phyloP scores from a whole-genome alignment of 768 basidiomycete species.

The Suillus brevipes region DNA sequence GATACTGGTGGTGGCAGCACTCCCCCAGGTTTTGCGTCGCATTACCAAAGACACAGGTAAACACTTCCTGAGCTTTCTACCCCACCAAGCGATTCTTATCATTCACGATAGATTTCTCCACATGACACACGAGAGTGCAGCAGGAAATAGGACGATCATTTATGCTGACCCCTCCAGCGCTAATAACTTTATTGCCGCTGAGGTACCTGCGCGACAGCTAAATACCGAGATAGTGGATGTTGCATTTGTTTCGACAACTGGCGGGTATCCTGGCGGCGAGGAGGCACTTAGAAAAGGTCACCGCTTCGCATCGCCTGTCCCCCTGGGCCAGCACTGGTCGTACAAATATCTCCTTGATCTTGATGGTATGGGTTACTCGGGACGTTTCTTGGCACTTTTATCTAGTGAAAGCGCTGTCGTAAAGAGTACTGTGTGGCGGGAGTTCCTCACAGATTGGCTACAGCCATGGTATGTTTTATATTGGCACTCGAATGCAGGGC shows the following conservation, averaged over 20 bases:
- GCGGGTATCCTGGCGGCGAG: slow-evolving; percentile 77
- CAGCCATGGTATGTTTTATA: slow-evolving; percentile 70
- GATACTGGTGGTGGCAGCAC: slow-evolving; percentile 93
- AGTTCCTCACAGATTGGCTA: slow-evolving; percentile 90
- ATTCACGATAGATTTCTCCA: slow-evolving; percentile 57
- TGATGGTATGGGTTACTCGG: slow-evolving; percentile 95
- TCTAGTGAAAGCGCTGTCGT: slow-evolving; percentile 88
- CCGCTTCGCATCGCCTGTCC: slow-evolving; percentile 73
- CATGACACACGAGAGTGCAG: slow-evolving; percentile 59
- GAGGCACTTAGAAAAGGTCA: slow-evolving; percentile 61
- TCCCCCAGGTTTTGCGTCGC: slow-evolving; percentile 77
- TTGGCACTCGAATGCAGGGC: not conserved
- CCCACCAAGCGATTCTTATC: not conserved
- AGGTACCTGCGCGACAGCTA: slow-evolving; percentile 57
- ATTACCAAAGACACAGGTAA: slow-evolving; percentile 87
- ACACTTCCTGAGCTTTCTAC: slow-evolving; percentile 18
- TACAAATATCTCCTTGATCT: slow-evolving; percentile 93
- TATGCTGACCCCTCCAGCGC: slow-evolving; percentile 68
- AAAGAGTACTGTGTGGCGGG: slow-evolving; percentile 89
- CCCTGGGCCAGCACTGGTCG: slow-evolving; percentile 85
- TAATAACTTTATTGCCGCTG: slow-evolving; percentile 56
- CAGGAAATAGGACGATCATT: slow-evolving; percentile 59
- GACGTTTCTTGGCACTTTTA: slow-evolving; percentile 81
- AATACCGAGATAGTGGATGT: slow-evolving; percentile 86
- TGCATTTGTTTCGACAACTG: slow-evolving; percentile 80